A percentile compares a stretch with the other conserved stretches of the same genome.
Evolutionary conservation across 2,329 filamentous ascomycete genomes (phyloP).

Genomic region (Pestalotiopsis sp.): DNA sequence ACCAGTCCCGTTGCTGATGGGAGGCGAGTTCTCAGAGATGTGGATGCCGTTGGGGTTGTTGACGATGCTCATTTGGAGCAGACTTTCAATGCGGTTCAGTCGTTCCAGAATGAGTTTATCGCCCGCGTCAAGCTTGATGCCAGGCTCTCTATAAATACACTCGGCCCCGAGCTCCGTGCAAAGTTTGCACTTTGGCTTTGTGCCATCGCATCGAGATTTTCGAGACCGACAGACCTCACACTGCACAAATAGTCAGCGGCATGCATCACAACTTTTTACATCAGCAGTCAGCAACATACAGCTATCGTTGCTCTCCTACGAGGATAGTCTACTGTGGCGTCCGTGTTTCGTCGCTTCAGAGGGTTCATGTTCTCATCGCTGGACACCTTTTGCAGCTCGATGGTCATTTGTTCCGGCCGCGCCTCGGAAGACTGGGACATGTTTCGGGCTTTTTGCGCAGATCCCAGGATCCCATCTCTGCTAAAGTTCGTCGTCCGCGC

Average conservation of each 20-base stretch:
- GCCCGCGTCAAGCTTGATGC: constrained; percentile 84
- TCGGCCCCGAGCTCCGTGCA: constrained; percentile 82
- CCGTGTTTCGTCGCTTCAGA: constrained; percentile 64
- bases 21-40: constrained; percentile 64
- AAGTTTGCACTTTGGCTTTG: constrained; percentile 81
- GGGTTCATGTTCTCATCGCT: constrained; percentile 54
- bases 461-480: constrained; percentile 56
- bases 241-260: constrained; percentile 32
- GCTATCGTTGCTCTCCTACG: constrained; percentile 67
- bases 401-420: constrained; percentile 42
- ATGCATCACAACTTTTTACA: constrained; percentile 15
- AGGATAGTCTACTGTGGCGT: constrained; percentile 65
- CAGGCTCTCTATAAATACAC: constrained; percentile 82
- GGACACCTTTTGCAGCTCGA: constrained; percentile 47
- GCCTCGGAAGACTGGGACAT: constrained; percentile 58
- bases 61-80: constrained; percentile 72
- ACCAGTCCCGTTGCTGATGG: constrained; percentile 65
- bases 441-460: constrained; percentile 57
- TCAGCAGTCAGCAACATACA: constrained; percentile 44
- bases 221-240: constrained; percentile 81
- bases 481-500: constrained; percentile 53
- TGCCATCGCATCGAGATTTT: constrained; percentile 79
- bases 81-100: constrained; percentile 74
- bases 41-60: constrained; percentile 53
- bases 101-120: constrained; percentile 85